These are phyloP conservation scores for Cladosporium sp. DNA, from an alignment of 2,329 filamentous ascomycete genomes.

Conservation along the genomic window DNA sequence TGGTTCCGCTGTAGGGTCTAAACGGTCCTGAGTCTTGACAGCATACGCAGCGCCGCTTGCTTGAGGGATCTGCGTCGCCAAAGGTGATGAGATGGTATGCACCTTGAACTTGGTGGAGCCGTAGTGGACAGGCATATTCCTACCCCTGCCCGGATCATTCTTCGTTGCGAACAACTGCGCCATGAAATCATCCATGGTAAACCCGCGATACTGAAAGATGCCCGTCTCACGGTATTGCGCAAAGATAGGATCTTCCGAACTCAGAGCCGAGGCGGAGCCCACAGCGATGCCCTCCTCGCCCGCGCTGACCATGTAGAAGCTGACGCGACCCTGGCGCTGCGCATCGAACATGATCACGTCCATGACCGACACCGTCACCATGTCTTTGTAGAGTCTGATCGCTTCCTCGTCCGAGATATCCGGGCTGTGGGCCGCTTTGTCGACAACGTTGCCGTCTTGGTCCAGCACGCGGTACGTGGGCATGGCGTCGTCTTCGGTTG, in stretches of 20 bases:
- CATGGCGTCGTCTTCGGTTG: slow-evolving; percentile 69
- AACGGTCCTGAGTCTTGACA: slow-evolving; percentile 72
- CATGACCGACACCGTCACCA: slow-evolving; percentile 75
- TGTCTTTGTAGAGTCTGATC: slow-evolving; percentile 58
- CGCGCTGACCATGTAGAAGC: slow-evolving; percentile 95
- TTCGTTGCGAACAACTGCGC: slow-evolving; percentile 86
- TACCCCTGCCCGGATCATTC: slow-evolving; percentile 72
- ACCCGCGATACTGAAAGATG: slow-evolving; percentile 85
- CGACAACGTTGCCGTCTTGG: slow-evolving; percentile 79
- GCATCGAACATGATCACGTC: slow-evolving; percentile 98
- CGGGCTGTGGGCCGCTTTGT: slow-evolving; percentile 62
- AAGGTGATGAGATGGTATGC: slow-evolving; percentile 79
- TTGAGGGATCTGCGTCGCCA: slow-evolving; percentile 87
- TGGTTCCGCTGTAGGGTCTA: slow-evolving; percentile 63
- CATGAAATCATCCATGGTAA: slow-evolving; percentile 87
- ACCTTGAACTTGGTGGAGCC: slow-evolving; percentile 80
- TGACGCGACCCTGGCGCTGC: slow-evolving; percentile 86
- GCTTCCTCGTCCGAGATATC: slow-evolving; percentile 63
- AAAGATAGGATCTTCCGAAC: slow-evolving; percentile 84
- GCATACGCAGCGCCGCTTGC: slow-evolving; percentile 84
- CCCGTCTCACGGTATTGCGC: slow-evolving; percentile 94
- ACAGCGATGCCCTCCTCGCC: slow-evolving; percentile 94
- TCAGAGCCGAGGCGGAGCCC: slow-evolving; percentile 77
- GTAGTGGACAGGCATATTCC: slow-evolving; percentile 98
- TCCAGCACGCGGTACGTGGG: slow-evolving; percentile 90